Percentiles rank a stretch among this genome's conserved stretches.
Evolutionary conservation across 345 rosid genomes (phyloP).

Genomic region (Melaleuca quinquenervia): DNA sequence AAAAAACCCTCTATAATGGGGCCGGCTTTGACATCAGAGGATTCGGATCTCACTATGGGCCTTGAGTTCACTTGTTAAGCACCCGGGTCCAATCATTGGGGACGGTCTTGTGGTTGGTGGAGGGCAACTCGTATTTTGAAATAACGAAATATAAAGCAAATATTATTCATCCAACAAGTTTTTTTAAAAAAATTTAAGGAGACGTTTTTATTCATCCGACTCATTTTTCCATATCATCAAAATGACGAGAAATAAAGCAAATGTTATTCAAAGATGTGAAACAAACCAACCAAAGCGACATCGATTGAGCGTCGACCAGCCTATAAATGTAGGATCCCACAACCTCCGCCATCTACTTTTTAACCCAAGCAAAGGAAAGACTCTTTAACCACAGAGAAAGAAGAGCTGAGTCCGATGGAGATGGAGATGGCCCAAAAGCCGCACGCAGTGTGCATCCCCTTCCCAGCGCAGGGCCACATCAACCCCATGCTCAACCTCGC

Average conservation of each 20-base stretch:
- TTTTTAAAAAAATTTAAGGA: background rate
- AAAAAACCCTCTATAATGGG: too few species aligned
- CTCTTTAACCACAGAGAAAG: background rate
- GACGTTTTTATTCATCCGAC: background rate
- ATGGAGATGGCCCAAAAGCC: slow-evolving; percentile 1
- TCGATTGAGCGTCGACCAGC: background rate
- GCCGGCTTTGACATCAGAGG: too few species aligned
- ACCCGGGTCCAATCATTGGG: background rate
- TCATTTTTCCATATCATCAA: background rate
- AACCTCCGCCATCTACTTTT: background rate
- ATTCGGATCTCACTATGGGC: too few species aligned
- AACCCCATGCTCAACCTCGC: slow-evolving; percentile 39
- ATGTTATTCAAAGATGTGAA: background rate
- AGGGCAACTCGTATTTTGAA: background rate
- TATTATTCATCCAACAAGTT: too few species aligned
- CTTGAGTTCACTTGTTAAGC: background rate
- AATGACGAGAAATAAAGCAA: background rate
- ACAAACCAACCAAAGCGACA: background rate
- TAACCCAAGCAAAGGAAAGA: background rate
- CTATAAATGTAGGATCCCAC: background rate
- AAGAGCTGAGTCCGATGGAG: background rate
- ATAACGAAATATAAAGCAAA: background rate
- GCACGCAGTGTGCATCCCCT: slow-evolving; percentile 46
- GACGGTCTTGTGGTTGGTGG: rapidly evolving
- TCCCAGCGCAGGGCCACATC: slow-evolving; percentile 47